Percentiles rank a stretch among this genome's conserved stretches.
Evolutionary conservation across 805 yeast genomes (phyloP).

Genomic region (Metschnikowia borealis): DNA sequence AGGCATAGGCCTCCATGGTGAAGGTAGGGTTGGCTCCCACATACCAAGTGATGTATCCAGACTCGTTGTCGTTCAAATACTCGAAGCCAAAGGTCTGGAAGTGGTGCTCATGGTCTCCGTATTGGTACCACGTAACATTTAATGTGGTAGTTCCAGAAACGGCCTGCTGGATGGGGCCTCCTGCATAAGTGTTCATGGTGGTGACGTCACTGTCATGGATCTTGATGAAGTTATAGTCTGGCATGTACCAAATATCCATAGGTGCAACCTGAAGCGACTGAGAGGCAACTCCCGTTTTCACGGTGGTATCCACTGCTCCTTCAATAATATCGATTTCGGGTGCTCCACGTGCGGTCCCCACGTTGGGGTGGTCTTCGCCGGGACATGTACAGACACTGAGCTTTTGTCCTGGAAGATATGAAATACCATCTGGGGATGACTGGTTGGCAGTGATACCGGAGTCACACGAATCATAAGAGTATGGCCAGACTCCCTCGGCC

Average conservation of each 20-base stretch:
- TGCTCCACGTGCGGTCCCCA: constrained; percentile 37
- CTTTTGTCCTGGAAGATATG: constrained; percentile 36
- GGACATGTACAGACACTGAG: constrained; percentile 31
- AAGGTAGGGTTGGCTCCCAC: constrained; percentile 53
- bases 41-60: constrained; percentile 34
- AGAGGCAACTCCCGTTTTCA: constrained; percentile 22
- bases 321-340: constrained; percentile 29
- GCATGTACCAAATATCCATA: constrained; percentile 41
- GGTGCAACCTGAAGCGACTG: constrained; percentile 45
- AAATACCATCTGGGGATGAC: constrained; percentile 37
- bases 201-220: constrained; percentile 28
- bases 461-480: constrained; percentile 35
- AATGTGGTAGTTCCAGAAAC: constrained; percentile 34
- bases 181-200: constrained; percentile 35
- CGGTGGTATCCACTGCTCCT: constrained; percentile 17
- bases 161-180: constrained; percentile 39
- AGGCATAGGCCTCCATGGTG: constrained; percentile 66
- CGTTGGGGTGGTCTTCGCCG: constrained; percentile 36
- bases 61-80: constrained; percentile 26
- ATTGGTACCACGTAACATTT: constrained; percentile 35
- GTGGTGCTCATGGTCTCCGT: constrained; percentile 14
- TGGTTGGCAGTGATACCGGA: constrained; percentile 37
- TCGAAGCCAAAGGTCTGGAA: constrained; percentile 37
- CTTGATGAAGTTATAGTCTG: constrained; percentile 34
- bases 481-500: constrained; percentile 40